Evolutionary conservation across 441 rosid genomes (phyloP).

Genomic region (Bruguiera hainesii): DNA sequence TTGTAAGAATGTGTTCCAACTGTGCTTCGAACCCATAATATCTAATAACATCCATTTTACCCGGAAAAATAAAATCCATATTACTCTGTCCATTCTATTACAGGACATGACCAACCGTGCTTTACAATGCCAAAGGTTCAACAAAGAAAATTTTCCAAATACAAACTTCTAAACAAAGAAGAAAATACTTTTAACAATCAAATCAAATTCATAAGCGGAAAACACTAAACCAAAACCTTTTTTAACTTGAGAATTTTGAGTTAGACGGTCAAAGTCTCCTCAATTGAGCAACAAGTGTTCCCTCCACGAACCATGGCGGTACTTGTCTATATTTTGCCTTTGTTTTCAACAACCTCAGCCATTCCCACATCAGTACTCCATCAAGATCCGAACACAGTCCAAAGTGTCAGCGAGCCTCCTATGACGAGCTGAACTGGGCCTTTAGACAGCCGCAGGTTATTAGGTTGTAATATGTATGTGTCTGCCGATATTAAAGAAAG

Average conservation of each 20-base stretch:
- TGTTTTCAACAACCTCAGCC: constrained; percentile 68
- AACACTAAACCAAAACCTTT: not conserved
- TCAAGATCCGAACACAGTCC: not conserved
- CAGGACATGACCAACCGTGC: too few species aligned
- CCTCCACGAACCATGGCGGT: constrained; percentile 57
- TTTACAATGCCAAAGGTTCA: too few species aligned
- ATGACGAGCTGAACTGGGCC: too few species aligned
- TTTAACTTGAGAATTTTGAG: not conserved
- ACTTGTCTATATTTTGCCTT: constrained; percentile 79
- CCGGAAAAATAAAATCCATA: too few species aligned
- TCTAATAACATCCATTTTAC: too few species aligned
- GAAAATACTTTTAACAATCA: not conserved
- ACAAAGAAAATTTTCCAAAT: not conserved
- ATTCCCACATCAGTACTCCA: constrained; percentile 58
- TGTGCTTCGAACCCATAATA: too few species aligned
- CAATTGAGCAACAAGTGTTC: constrained; percentile 52
- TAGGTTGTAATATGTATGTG: too few species aligned
- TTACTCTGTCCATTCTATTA: too few species aligned
- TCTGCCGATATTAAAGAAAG: too few species aligned
- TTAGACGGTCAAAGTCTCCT: constrained; percentile 63
- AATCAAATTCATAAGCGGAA: not conserved
- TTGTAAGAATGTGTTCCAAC: too few species aligned
- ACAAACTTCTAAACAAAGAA: not conserved
- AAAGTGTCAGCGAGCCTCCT: too few species aligned
- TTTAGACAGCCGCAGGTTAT: too few species aligned